Percentiles rank a stretch among this genome's conserved stretches.
These are phyloP conservation scores for Calonectria hawksworthii DNA, from an alignment of 2,329 filamentous ascomycete genomes.

Conservation along the genomic window DNA sequence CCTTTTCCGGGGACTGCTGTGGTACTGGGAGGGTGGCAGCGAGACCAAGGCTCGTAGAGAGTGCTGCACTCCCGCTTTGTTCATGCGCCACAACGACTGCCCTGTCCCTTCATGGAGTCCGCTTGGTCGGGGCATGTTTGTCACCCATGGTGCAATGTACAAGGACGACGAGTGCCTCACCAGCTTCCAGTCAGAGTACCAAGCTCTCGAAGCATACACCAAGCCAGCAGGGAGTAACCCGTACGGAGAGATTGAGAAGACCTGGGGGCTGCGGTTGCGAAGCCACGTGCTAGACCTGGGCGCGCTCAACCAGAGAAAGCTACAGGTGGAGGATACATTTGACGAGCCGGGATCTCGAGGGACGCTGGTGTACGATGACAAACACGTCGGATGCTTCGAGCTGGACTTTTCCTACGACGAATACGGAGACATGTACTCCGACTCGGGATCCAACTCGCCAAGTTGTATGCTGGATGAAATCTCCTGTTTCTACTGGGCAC, in stretches of 20 bases:
- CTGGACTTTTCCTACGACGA: slow-evolving; percentile 3
- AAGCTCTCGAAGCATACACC: not conserved
- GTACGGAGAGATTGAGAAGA: not conserved
- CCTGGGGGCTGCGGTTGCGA: not conserved
- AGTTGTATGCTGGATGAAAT: not conserved
- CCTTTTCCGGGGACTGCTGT: not conserved
- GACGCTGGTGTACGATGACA: not conserved
- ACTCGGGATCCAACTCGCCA: not conserved
- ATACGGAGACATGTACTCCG: not conserved
- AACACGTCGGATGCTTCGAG: not conserved
- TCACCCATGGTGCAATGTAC: slow-evolving; percentile 1
- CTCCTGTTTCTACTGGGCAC: not conserved
- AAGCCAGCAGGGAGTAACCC: not conserved
- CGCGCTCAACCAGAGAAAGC: not conserved
- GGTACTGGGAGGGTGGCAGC: slow-evolving; percentile 8
- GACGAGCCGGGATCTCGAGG: not conserved
- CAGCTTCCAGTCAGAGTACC: not conserved
- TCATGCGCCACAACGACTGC: slow-evolving; percentile 2
- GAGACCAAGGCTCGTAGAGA: slow-evolving; percentile 2
- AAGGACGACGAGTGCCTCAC: not conserved
- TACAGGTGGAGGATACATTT: not conserved
- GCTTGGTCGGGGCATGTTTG: not conserved
- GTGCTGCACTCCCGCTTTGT: not conserved
- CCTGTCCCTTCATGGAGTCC: not conserved
- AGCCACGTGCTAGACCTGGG: not conserved